Percentiles rank a stretch among this genome's conserved stretches.
phyloP scores from a whole-genome alignment of 106 monocot genomes.

The Gastrodia elata region DNA sequence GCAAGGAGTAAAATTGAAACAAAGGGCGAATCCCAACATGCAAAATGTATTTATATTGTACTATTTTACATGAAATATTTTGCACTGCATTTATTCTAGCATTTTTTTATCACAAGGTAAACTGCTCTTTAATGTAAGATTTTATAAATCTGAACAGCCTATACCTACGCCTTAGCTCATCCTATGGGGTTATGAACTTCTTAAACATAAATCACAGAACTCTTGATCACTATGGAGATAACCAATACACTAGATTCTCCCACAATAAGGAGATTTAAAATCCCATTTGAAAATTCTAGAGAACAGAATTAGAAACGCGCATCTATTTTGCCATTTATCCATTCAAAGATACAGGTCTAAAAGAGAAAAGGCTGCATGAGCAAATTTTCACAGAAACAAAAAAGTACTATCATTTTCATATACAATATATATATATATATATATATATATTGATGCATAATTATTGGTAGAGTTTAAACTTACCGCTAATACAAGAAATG shows the following conservation, averaged over 20 bases:
- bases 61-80: too few relatives aligned
- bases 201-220: neutral
- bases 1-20: neutral
- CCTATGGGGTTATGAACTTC: too few relatives aligned
- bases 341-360: neutral
- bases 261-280: neutral
- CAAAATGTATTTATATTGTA: neutral
- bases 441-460: neutral
- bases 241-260: neutral
- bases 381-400: neutral
- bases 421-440: neutral
- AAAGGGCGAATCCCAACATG: neutral
- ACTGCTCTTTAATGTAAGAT: too few relatives aligned
- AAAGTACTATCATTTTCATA: neutral
- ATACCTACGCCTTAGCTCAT: too few relatives aligned
- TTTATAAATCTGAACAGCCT: too few relatives aligned
- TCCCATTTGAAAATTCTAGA: neutral
- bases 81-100: too few relatives aligned
- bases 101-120: too few relatives aligned
- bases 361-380: neutral
- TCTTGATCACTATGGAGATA: neutral
- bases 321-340: neutral
- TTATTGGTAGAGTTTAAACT: slow-evolving; percentile 24
- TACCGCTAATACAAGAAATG: slow-evolving; percentile 95
- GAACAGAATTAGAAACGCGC: neutral